Evolutionary conservation across 2,329 filamentous ascomycete genomes (phyloP).

Genomic region (Phaeosphaeria sp.): DNA sequence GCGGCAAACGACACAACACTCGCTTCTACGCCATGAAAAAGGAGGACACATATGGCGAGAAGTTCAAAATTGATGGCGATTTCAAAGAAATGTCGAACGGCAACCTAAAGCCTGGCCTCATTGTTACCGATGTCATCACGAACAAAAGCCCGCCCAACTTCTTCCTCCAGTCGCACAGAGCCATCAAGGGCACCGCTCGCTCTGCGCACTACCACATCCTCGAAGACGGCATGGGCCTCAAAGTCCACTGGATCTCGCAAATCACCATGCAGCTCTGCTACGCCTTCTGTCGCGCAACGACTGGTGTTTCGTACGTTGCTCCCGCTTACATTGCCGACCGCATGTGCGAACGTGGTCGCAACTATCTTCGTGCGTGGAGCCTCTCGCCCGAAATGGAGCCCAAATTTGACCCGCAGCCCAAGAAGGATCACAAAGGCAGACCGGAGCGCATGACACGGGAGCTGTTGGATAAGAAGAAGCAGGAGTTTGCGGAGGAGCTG

Average conservation of each 20-base stretch:
- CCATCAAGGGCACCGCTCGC: slow-evolving; percentile 34
- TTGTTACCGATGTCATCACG: slow-evolving; percentile 39
- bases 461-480: neutral
- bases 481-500: neutral
- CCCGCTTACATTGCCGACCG: slow-evolving; percentile 50
- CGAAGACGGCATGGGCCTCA: slow-evolving; percentile 24
- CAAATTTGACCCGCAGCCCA: neutral
- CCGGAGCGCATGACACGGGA: neutral
- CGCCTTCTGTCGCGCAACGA: slow-evolving; percentile 39
- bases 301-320: slow-evolving; percentile 43
- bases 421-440: neutral
- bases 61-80: slow-evolving; percentile 3
- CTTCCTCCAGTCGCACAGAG: slow-evolving; percentile 42
- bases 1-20: slow-evolving; percentile 50
- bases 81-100: neutral
- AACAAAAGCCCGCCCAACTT: slow-evolving; percentile 38
- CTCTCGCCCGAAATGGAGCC: neutral
- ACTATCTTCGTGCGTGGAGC: slow-evolving; percentile 25
- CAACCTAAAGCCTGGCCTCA: slow-evolving; percentile 32
- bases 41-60: slow-evolving; percentile 4
- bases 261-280: slow-evolving; percentile 42
- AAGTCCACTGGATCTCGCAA: neutral
- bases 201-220: slow-evolving; percentile 43
- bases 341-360: slow-evolving; percentile 46
- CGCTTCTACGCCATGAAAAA: slow-evolving; percentile 45